Base-by-base conservation (phyloP, 108 stramenopile genomes). In the Nannochloropsis gaditana region DNA sequence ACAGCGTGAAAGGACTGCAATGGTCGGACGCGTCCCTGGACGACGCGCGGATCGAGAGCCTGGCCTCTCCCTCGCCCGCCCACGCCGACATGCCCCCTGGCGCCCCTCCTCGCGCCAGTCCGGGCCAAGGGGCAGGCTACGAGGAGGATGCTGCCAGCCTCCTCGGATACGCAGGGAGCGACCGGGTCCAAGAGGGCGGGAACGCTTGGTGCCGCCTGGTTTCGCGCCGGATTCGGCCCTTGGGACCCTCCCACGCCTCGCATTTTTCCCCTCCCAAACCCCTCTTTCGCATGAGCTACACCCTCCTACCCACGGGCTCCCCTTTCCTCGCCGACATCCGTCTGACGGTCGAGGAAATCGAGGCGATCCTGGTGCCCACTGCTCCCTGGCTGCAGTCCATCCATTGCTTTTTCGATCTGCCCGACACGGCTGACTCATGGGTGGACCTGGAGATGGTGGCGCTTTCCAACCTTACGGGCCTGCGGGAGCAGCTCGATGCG, bases 351-450 rank as follows among this genome's bases (percentile, higher is more conserved):
- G 59, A 73, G 19, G 59, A 73, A 73, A 73, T 73, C 15, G 59
- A 73, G 59, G 59, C 59, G n/a, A 73, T 73, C 8, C 59, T 73
- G 59, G 59, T 73, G n/a, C 59, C 59, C 4, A 73, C 5, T 73
- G 59, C 59, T 8, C 59, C 59, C 15, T 73, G 59, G 59, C 59
- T 73, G 15, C 59, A 73, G 15, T 73, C 59, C 6, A 6, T 73
- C 8, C 3, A 73, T 73, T 3, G 19, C 59, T 73, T 73, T 73
- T n/a, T 73, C n/a, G 59, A 73, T 73, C n/a, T 73, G n/a, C 59
- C 59, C 19, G 59, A 73, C n/a, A n/a, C n/a, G 59, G 59, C 59
- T n/a, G 59, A 73, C 59, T 73, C 59, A n/a, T 73, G 59, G 59
- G 59, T 73, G 6, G 59, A 73, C 19, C 59, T 73, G 15, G 59